A percentile compares a stretch with the other conserved stretches of the same genome.
phyloP scores from a whole-genome alignment of 179 eudicot genomes.

The Corrigiola litoralis region DNA sequence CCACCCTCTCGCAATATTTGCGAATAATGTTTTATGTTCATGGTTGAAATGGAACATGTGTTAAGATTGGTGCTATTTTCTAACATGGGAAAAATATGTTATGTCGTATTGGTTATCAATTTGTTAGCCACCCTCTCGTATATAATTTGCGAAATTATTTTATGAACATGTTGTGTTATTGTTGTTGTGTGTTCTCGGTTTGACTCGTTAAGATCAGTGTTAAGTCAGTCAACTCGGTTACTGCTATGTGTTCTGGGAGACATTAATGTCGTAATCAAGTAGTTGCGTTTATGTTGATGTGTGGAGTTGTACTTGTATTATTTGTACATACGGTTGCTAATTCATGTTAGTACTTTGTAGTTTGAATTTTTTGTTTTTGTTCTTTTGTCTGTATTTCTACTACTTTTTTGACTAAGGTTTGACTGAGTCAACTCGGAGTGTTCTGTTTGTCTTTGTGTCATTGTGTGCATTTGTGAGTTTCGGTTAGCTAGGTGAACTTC shows the following conservation, averaged over 20 bases:
- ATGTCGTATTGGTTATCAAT: no score
- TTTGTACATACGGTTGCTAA: no score
- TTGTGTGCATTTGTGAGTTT: neutral
- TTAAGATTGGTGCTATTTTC: no score
- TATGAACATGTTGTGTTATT: no score
- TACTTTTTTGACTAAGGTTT: neutral
- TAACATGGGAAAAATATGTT: no score
- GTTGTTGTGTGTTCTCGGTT: neutral
- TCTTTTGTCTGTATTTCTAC: neutral
- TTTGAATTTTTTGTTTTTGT: neutral
- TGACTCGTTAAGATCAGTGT: neutral
- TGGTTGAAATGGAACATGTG: no score
- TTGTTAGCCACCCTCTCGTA: no score
- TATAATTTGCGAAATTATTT: no score
- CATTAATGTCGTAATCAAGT: neutral
- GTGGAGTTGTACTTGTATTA: neutral
- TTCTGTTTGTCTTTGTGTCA: neutral
- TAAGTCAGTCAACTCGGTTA: slow-evolving; percentile 7
- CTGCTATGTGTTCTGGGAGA: neutral
- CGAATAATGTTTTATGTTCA: no score
- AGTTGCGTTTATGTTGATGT: neutral
- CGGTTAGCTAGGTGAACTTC: neutral
- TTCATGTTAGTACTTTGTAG: neutral
- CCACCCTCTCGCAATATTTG: no score
- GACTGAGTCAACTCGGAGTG: slow-evolving; percentile 1